Conservation (phyloP, 306 rosid species). For the Vigna nakashimae region DNA sequence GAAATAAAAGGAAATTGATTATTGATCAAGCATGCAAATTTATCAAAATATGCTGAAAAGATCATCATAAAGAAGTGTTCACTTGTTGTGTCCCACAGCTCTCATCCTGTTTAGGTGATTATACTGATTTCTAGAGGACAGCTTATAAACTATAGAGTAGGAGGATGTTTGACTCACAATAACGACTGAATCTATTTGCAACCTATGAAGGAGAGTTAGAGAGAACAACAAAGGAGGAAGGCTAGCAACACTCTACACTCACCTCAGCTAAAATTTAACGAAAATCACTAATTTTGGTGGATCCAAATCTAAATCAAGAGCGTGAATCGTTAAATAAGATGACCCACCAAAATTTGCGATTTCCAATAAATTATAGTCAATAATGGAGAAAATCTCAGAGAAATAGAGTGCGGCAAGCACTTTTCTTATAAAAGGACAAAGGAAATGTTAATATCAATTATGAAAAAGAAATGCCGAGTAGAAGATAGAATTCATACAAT, state of each 20-base stretch:
- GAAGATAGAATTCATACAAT: constrained; percentile 63
- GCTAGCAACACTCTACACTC: too few species aligned
- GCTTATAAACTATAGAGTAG: constrained; percentile 17
- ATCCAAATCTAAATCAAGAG: too few species aligned
- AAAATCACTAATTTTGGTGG: too few species aligned
- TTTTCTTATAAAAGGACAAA: neutral
- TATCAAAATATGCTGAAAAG: constrained; percentile 18
- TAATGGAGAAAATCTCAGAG: too few species aligned
- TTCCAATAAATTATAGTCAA: too few species aligned
- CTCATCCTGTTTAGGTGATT: neutral
- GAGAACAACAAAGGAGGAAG: neutral
- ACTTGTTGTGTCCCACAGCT: constrained; percentile 6
- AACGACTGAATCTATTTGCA: constrained; percentile 12
- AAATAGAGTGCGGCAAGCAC: too few species aligned
- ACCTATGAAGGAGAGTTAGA: constrained; percentile 2
- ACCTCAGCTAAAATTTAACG: too few species aligned
- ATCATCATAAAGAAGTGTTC: constrained; percentile 3
- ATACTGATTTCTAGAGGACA: neutral
- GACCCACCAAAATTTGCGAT: too few species aligned
- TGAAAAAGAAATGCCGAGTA: constrained; percentile 34
- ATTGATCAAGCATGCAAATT: neutral
- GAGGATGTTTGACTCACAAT: constrained; percentile 2
- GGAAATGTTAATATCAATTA: constrained; percentile 15
- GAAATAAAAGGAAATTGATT: constrained; percentile 2
- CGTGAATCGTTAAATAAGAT: too few species aligned